phyloP scores from a whole-genome alignment of 83 land plant species.

The Picea engelmannii region DNA sequence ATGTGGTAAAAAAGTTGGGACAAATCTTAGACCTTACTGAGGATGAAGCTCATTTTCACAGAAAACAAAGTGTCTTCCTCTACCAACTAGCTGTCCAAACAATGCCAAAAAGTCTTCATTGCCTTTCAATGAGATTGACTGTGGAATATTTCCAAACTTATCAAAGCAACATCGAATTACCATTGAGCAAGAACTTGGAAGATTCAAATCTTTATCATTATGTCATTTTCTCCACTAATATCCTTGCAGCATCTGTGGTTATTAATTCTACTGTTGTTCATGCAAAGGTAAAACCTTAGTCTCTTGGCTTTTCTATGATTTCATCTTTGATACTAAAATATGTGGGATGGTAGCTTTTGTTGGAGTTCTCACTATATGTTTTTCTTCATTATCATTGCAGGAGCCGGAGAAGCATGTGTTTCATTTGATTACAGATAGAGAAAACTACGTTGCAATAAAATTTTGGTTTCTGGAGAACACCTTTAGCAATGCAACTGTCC shows the following conservation, averaged over 20 bases:
- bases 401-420: conserved; percentile 59
- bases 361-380: neutral
- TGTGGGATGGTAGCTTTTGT: neutral
- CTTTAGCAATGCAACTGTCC: conserved; percentile 43
- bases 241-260: conserved; percentile 75
- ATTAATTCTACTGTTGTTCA: conserved; percentile 66
- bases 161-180: neutral
- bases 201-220: conserved; percentile 47
- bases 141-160: conserved; percentile 56
- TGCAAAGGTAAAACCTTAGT: conserved; percentile 43
- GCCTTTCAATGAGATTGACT: conserved; percentile 73
- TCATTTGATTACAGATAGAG: conserved; percentile 69
- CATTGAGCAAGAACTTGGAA: conserved; percentile 12
- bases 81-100: conserved; percentile 75
- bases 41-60: conserved; percentile 69
- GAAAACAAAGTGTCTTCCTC: conserved; percentile 70
- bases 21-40: conserved; percentile 61
- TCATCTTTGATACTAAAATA: conserved; percentile 7
- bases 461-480: conserved; percentile 53
- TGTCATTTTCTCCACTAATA: conserved; percentile 59
- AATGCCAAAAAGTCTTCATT: conserved; percentile 77
- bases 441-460: conserved; percentile 75
- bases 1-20: conserved; percentile 66
- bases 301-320: neutral
- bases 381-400: conserved; percentile 34